Evolutionary conservation across 257 asterid species (phyloP).

Genomic region (Hygrophila difformis): DNA sequence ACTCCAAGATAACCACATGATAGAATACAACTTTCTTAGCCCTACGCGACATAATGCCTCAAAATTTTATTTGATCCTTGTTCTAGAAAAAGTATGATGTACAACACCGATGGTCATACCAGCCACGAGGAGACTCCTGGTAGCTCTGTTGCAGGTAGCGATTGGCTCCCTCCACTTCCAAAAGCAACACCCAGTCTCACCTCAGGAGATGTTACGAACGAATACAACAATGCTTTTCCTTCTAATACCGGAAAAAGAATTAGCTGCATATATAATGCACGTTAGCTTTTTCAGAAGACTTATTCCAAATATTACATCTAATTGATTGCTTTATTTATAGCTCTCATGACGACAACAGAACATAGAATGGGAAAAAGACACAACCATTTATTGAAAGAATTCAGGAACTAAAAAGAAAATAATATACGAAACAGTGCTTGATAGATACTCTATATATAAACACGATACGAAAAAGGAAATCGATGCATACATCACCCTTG

Average conservation of each 20-base stretch:
- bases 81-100: background rate
- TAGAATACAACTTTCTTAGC: conserved; percentile 2
- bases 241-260: conserved; percentile 78
- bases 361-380: no score
- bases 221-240: conserved; percentile 77
- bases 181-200: conserved; percentile 91
- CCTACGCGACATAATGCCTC: background rate
- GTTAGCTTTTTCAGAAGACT: no score
- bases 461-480: background rate
- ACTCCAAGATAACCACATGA: background rate
- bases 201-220: conserved; percentile 82
- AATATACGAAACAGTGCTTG: no score
- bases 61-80: conserved; percentile 4
- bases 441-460: no score
- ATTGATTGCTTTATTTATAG: no score
- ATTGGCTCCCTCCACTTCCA: conserved; percentile 95
- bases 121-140: conserved; percentile 99
- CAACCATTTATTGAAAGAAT: no score
- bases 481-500: conserved; percentile 89
- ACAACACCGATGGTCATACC: conserved; percentile 30
- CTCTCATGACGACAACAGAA: no score
- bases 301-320: no score
- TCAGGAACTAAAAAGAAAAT: no score
- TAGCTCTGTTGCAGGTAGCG: conserved; percentile 93
- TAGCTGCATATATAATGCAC: conserved; percentile 68